Percentiles rank a stretch among this genome's conserved stretches.
These are phyloP conservation scores for Carpinus viminea DNA, from an alignment of 306 rosid species.

Conservation along the genomic window DNA sequence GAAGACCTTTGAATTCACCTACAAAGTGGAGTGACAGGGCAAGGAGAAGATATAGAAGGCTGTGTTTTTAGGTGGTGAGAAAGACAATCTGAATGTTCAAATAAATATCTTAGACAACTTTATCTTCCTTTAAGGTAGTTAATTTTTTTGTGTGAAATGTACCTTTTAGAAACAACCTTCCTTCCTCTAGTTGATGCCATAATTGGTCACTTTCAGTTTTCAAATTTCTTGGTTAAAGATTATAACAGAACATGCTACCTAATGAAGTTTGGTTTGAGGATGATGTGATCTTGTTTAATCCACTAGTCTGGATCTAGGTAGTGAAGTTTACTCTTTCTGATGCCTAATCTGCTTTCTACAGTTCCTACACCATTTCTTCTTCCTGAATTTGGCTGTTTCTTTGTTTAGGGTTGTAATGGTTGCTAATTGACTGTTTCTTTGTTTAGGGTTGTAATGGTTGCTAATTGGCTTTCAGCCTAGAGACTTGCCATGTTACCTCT, in stretches of 20 bases:
- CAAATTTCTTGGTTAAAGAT: constrained; percentile 11
- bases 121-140: background rate
- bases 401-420: constrained; percentile 78
- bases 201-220: constrained; percentile 4
- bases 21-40: background rate
- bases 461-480: constrained; percentile 60
- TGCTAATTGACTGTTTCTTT: constrained; percentile 61
- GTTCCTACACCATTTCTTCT: constrained; percentile 4
- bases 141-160: background rate
- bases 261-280: constrained; percentile 21
- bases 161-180: background rate
- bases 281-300: background rate
- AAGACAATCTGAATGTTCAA: background rate
- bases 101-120: background rate
- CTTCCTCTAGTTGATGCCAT: background rate
- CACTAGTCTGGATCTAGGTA: background rate
- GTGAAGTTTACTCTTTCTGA: background rate
- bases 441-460: constrained; percentile 78
- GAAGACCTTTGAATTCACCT: background rate
- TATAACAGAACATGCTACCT: constrained; percentile 13
- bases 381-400: constrained; percentile 56
- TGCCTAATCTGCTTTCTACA: constrained; percentile 5
- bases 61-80: background rate
- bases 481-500: constrained; percentile 46
- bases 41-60: background rate